Conservation (phyloP, 2,329 filamentous ascomycete species). For the Colletotrichum liaoningense region DNA sequence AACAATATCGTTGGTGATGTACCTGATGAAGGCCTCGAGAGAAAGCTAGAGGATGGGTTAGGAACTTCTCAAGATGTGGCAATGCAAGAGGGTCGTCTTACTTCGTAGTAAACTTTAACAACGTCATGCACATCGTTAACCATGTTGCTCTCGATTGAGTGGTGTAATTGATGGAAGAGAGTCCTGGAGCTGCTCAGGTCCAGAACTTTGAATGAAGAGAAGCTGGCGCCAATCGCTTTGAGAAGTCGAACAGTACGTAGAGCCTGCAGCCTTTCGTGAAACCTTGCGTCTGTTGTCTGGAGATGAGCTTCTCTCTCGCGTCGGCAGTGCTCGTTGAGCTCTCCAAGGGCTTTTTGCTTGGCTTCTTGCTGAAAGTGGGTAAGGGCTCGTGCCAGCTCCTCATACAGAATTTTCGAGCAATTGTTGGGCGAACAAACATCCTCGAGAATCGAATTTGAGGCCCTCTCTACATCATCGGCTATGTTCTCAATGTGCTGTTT, state of each 20-base stretch:
- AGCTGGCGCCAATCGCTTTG: conserved; percentile 21
- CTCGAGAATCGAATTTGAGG: conserved; percentile 36
- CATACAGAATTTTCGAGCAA: conserved; percentile 32
- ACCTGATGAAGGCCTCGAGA: conserved; percentile 40
- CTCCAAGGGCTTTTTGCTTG: conserved; percentile 2
- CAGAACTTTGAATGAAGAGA: background rate
- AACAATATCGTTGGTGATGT: conserved; percentile 39
- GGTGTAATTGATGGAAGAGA: conserved; percentile 37
- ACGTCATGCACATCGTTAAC: conserved; percentile 49
- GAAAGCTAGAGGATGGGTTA: conserved; percentile 24
- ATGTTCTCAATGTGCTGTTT: conserved; percentile 40
- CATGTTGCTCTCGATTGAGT: conserved; percentile 41
- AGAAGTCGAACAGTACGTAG: conserved; percentile 40
- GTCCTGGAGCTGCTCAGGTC: background rate
- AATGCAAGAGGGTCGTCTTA: conserved; percentile 23
- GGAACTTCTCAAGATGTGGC: background rate
- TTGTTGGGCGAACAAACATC: conserved; percentile 31
- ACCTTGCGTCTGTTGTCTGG: conserved; percentile 40
- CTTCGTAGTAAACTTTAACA: conserved; percentile 51
- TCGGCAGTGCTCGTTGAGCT: conserved; percentile 17
- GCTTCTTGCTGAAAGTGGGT: conserved; percentile 7
- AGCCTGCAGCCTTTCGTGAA: conserved; percentile 37
- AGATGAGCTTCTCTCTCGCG: conserved; percentile 36
- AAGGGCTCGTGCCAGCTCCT: conserved; percentile 25
- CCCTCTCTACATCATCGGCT: conserved; percentile 28